Evolutionary conservation across 148 eudicot species (phyloP).

Genomic region (Chenopodium formosanum): DNA sequence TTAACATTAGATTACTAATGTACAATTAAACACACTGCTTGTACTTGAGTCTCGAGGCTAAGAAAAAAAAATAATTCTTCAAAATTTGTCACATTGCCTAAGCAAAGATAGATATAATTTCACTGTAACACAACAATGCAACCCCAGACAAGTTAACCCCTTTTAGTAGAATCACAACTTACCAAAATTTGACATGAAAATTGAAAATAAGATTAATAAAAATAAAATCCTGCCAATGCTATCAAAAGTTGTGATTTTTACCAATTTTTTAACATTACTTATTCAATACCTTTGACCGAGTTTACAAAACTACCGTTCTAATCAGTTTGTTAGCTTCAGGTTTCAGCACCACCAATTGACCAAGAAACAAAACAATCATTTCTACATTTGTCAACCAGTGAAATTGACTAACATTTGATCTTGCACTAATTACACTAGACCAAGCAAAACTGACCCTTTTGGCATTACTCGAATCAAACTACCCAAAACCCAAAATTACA

Average conservation of each 20-base stretch:
- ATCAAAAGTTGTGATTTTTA: not conserved
- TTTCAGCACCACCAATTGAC: not conserved
- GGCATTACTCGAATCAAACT: not conserved
- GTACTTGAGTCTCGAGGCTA: not conserved
- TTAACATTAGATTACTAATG: not conserved
- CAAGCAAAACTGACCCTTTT: not conserved
- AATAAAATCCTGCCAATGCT: not conserved
- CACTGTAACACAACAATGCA: not conserved
- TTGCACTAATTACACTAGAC: not conserved
- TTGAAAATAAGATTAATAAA: not conserved
- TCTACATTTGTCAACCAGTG: no score
- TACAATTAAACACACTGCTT: not conserved
- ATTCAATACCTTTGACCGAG: not conserved
- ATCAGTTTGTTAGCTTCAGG: not conserved
- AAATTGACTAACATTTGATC: not conserved
- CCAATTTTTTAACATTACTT: not conserved
- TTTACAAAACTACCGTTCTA: not conserved
- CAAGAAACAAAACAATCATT: not conserved
- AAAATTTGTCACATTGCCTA: not conserved
- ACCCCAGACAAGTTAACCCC: not conserved
- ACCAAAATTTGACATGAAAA: not conserved
- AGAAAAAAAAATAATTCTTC: not conserved
- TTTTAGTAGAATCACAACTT: no score
- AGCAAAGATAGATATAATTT: no score
- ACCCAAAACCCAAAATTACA: not conserved